Percentiles rank a stretch among this genome's conserved stretches.
phyloP scores from a whole-genome alignment of 2,329 filamentous ascomycete species.

The Aspergillus awamori region DNA sequence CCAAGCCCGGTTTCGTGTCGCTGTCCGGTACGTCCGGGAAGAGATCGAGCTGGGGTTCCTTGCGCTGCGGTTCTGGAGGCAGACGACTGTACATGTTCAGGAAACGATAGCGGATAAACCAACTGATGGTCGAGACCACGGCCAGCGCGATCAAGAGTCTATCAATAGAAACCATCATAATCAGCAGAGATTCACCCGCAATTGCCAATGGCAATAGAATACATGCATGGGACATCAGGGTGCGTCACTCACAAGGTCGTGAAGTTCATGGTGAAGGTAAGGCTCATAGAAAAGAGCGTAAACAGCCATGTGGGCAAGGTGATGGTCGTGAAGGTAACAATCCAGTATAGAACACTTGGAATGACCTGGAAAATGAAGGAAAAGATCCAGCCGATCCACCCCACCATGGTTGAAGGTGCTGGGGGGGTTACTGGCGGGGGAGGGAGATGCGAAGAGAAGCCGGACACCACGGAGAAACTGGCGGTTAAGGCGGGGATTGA shows the following conservation, averaged over 20 bases:
- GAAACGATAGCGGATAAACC: constrained; percentile 93
- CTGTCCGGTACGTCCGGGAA: constrained; percentile 92
- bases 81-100: constrained; percentile 96
- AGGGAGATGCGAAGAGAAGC: constrained; percentile 26
- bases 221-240: background rate
- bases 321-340: constrained; percentile 82
- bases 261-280: constrained; percentile 98
- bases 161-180: constrained; percentile 8
- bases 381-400: constrained; percentile 53
- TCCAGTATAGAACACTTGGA: constrained; percentile 70
- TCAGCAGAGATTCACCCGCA: background rate
- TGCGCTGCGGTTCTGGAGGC: constrained; percentile 90
- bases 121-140: constrained; percentile 82
- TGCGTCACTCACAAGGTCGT: constrained; percentile 74
- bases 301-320: constrained; percentile 89
- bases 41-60: constrained; percentile 92
- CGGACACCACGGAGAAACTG: constrained; percentile 20
- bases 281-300: constrained; percentile 83
- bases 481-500: constrained; percentile 26
- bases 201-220: background rate
- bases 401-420: constrained; percentile 42
- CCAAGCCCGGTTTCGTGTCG: constrained; percentile 83
- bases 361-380: constrained; percentile 56
- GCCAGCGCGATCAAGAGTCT: constrained; percentile 76
- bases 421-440: constrained; percentile 35